Percentiles rank a stretch among this genome's conserved stretches.
Conservation (phyloP, 345 rosid species). For the Pistacia vera region DNA sequence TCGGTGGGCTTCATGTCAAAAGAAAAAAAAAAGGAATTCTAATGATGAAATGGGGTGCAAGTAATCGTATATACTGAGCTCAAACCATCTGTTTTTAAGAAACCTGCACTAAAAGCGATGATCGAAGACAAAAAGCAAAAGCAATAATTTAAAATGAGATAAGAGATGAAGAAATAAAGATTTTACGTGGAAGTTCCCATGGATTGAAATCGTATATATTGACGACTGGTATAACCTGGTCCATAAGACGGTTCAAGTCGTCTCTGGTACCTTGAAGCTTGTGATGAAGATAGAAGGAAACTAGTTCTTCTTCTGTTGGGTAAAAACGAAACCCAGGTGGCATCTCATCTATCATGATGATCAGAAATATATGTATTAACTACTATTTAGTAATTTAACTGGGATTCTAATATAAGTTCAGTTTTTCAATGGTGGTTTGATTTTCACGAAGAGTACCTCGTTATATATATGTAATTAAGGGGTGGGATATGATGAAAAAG, state of each 20-base stretch:
- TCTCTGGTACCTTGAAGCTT: constrained; percentile 36
- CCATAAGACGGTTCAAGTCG: constrained; percentile 36
- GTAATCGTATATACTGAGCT: no score
- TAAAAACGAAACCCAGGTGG: constrained; percentile 63
- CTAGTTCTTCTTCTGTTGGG: constrained; percentile 60
- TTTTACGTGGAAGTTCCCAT: constrained; percentile 42
- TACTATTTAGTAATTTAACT: neutral
- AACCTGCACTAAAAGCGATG: neutral
- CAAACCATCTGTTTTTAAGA: no score
- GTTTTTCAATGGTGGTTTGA: neutral
- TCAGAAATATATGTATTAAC: no score
- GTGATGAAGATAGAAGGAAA: constrained; percentile 43
- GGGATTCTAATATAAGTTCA: neutral
- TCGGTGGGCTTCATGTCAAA: no score
- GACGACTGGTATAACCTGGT: constrained; percentile 51
- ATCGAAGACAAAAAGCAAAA: neutral
- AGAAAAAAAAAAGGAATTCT: no score
- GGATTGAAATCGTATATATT: constrained; percentile 46
- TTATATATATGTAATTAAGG: neutral
- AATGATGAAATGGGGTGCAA: no score
- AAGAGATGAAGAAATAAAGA: no score
- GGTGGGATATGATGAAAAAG: neutral
- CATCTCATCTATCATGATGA: constrained; percentile 26
- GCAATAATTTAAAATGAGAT: no score
- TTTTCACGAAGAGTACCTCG: neutral